phyloP scores from a whole-genome alignment of 371 early-diverging fungal species.

The Apophysomyces ossiformis region DNA sequence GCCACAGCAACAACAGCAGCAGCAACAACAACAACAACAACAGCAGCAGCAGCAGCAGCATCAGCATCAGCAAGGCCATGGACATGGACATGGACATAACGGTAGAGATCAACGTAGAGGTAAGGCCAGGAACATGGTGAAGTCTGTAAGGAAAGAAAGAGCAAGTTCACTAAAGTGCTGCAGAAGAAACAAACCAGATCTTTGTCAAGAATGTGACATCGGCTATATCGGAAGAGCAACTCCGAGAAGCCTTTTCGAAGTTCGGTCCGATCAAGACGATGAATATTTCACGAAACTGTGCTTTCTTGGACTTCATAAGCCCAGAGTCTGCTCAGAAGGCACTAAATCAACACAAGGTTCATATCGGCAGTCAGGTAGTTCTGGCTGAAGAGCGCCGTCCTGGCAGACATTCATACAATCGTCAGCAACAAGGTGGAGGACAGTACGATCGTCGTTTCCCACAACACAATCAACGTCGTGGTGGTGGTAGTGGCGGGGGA shows the following conservation, averaged over 20 bases:
- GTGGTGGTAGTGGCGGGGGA: conserved; percentile 17
- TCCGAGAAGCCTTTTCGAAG: conserved; percentile 32
- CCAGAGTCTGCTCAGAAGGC: conserved; percentile 30
- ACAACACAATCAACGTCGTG: conserved; percentile 23
- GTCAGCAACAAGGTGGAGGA: conserved; percentile 21
- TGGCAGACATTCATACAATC: conserved; percentile 14
- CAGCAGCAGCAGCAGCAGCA: conserved; percentile 17
- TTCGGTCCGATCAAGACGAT: conserved; percentile 35
- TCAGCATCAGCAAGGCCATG: conserved; percentile 14
- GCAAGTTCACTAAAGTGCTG: not conserved
- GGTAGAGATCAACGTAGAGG: conserved; percentile 17
- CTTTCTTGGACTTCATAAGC: conserved; percentile 33
- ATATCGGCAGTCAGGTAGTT: conserved; percentile 21
- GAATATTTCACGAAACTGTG: conserved; percentile 26
- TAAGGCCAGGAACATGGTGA: not conserved
- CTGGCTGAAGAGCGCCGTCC: conserved; percentile 39
- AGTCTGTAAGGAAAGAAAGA: not conserved
- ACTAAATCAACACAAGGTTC: conserved; percentile 32
- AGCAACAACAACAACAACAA: conserved; percentile 10
- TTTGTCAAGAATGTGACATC: conserved; percentile 33
- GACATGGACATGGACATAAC: conserved; percentile 14
- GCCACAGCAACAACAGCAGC: conserved; percentile 10
- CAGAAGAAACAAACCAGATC: conserved; percentile 31
- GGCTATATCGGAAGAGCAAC: conserved; percentile 26
- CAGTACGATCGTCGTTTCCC: conserved; percentile 28